phyloP scores from a whole-genome alignment of 805 yeast genomes.

The Saturnispora ahearnii region DNA sequence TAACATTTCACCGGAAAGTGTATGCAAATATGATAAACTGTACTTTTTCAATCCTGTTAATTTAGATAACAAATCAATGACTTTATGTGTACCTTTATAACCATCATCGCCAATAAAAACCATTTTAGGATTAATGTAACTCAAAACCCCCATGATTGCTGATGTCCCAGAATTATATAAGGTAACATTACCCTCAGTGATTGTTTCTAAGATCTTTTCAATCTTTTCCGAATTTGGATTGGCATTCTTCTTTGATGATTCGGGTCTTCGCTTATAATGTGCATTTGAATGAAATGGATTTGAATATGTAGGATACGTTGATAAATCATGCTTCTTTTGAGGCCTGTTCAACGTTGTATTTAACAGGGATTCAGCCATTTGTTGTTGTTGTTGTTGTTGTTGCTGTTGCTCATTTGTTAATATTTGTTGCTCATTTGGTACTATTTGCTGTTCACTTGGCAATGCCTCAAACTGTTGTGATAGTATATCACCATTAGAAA shows the following conservation, averaged over 20 bases:
- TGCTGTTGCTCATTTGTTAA: background rate
- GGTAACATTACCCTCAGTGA: conserved; percentile 38
- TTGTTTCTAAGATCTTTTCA: conserved; percentile 36
- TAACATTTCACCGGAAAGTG: conserved; percentile 25
- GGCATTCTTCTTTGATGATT: conserved; percentile 29
- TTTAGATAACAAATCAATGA: conserved; percentile 35
- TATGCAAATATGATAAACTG: conserved; percentile 27
- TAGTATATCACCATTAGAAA: background rate
- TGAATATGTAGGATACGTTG: conserved; percentile 18
- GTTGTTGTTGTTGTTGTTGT: background rate
- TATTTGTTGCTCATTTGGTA: background rate
- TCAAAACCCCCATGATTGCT: conserved; percentile 42
- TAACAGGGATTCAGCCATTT: background rate
- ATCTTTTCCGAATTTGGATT: conserved; percentile 42
- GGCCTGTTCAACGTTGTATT: background rate
- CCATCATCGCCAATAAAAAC: conserved; percentile 38
- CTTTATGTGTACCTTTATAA: conserved; percentile 46
- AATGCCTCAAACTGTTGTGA: background rate
- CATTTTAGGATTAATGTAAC: conserved; percentile 37
- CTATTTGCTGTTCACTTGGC: background rate
- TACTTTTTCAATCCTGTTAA: conserved; percentile 33
- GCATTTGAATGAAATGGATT: conserved; percentile 19
- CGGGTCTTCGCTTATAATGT: conserved; percentile 9
- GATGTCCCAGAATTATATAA: conserved; percentile 43
- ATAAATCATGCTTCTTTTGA: conserved; percentile 14